phyloP scores from a whole-genome alignment of 768 basidiomycete species.

The Lactarius tabidus region DNA sequence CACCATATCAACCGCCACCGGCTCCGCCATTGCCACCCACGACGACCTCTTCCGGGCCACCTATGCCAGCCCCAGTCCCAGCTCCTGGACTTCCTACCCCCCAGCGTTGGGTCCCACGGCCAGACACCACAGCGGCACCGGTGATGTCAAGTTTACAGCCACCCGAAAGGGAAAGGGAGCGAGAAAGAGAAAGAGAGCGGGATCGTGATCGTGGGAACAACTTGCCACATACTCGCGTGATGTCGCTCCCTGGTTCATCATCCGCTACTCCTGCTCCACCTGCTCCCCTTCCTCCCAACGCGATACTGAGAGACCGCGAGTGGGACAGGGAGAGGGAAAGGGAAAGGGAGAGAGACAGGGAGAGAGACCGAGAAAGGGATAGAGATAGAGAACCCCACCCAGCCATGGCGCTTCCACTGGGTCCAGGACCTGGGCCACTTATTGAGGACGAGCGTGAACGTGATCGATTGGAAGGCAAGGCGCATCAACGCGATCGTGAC shows the following conservation, averaged over 20 bases:
- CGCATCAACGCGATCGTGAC: constrained; percentile 25
- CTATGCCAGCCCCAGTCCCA: constrained; percentile 12
- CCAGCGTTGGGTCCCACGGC: constrained; percentile 21
- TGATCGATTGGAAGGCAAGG: constrained; percentile 22
- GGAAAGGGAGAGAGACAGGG: constrained; percentile 28
- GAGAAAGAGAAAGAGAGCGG: constrained; percentile 2
- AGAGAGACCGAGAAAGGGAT: constrained; percentile 29
- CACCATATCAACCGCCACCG: constrained; percentile 29
- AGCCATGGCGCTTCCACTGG: constrained; percentile 10
- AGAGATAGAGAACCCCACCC: constrained; percentile 23
- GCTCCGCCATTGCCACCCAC: constrained; percentile 21
- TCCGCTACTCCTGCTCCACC: constrained; percentile 20
- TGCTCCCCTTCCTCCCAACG: constrained; percentile 10
- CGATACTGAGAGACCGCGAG: constrained; percentile 18
- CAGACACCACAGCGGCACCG: constrained; percentile 26
- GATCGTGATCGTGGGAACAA: constrained; percentile 25
- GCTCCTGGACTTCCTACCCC: constrained; percentile 19
- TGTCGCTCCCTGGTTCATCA: constrained; percentile 6
- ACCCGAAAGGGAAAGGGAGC: constrained; percentile 17
- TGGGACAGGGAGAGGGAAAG: constrained; percentile 12
- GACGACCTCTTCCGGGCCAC: constrained; percentile 18
- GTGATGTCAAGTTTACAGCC: constrained; percentile 35
- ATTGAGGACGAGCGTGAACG: constrained; percentile 24
- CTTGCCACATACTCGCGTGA: constrained; percentile 10
- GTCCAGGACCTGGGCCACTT: constrained; percentile 14